Conservation (phyloP, 176 grass and related monocot genomes). For the Miscanthus lutarioriparius region DNA sequence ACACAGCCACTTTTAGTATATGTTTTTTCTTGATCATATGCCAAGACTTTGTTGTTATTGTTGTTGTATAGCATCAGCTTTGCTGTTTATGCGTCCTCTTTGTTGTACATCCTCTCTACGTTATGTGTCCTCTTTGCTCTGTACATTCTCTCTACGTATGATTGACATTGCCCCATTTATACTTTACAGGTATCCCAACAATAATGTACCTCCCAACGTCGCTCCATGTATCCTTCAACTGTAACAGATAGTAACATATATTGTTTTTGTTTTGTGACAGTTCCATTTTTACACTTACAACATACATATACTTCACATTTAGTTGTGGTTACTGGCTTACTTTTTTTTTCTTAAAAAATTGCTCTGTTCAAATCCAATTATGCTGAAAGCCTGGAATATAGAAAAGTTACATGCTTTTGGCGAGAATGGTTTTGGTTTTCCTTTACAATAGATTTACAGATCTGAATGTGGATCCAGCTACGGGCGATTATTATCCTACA, state of each 20-base stretch:
- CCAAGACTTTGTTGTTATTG: neutral
- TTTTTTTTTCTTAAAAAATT: neutral
- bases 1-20: neutral
- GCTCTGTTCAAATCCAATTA: constrained; percentile 2
- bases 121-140: neutral
- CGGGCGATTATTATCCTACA: constrained; percentile 77
- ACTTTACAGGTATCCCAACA: constrained; percentile 76
- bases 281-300: neutral
- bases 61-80: neutral
- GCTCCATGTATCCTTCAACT: constrained; percentile 86
- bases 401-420: neutral
- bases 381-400: neutral
- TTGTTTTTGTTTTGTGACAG: neutral
- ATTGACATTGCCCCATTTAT: constrained; percentile 33
- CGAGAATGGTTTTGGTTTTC: constrained; percentile 39
- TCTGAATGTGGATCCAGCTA: constrained; percentile 72
- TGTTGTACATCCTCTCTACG: neutral
- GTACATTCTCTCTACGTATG: neutral
- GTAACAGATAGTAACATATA: constrained; percentile 37
- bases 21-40: neutral
- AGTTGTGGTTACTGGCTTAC: neutral
- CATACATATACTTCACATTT: neutral
- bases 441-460: constrained; percentile 69
- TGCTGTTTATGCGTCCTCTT: neutral
- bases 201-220: constrained; percentile 67